Percentiles rank a stretch among this genome's conserved stretches.
phyloP scores from a whole-genome alignment of 768 basidiomycete genomes.

The Phlegmacium glaucopus region DNA sequence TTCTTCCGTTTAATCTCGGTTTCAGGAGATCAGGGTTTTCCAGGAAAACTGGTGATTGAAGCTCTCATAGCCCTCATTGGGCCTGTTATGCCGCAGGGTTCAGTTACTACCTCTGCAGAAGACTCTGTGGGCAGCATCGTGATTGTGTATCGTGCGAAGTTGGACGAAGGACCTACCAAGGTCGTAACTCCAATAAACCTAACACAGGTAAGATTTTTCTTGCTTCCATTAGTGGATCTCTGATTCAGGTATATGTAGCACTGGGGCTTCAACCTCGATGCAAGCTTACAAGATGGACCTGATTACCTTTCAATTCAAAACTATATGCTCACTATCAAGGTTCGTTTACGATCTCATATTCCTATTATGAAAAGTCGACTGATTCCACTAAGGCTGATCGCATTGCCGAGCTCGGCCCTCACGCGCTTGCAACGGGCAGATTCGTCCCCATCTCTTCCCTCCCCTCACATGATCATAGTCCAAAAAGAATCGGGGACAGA shows the following conservation, averaged over 20 bases:
- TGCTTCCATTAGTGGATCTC: neutral
- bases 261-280: constrained; percentile 82
- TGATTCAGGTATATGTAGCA: constrained; percentile 40
- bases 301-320: constrained; percentile 31
- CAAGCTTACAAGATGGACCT: constrained; percentile 46
- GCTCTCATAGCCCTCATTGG: constrained; percentile 48
- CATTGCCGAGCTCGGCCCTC: constrained; percentile 48
- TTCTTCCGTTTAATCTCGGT: constrained; percentile 57
- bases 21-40: constrained; percentile 72
- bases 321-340: constrained; percentile 32
- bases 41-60: constrained; percentile 59
- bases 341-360: constrained; percentile 31
- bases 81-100: constrained; percentile 17
- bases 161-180: constrained; percentile 43
- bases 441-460: constrained; percentile 45
- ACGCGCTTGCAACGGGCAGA: constrained; percentile 49
- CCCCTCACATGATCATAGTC: constrained; percentile 46
- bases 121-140: constrained; percentile 61
- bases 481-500: constrained; percentile 51
- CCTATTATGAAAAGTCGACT: constrained; percentile 1
- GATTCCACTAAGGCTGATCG: constrained; percentile 42
- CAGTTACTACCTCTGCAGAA: constrained; percentile 26
- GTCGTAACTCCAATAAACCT: constrained; percentile 70
- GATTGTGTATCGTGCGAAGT: constrained; percentile 66
- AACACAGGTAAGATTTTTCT: constrained; percentile 52